phyloP scores from a whole-genome alignment of 2,329 filamentous ascomycete species.

The Nemania serpens region DNA sequence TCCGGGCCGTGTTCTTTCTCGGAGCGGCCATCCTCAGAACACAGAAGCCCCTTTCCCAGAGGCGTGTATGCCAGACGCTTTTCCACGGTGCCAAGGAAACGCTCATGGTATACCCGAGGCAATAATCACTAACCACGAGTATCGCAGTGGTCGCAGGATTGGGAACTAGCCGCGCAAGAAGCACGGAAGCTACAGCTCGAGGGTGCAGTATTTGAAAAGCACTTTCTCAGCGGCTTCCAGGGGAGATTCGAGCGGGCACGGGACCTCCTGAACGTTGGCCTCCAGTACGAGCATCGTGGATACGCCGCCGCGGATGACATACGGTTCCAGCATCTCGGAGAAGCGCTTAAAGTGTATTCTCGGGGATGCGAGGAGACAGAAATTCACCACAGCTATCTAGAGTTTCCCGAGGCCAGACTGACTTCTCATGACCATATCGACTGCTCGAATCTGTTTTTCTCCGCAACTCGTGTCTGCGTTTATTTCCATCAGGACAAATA shows the following conservation, averaged over 20 bases:
- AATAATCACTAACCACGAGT: background rate
- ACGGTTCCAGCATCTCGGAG: conserved; percentile 12
- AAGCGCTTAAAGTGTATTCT: conserved; percentile 17
- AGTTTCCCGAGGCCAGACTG: conserved; percentile 15
- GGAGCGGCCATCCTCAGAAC: background rate
- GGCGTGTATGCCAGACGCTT: background rate
- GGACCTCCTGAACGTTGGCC: conserved; percentile 17
- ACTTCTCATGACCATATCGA: conserved; percentile 25
- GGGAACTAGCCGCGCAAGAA: conserved; percentile 18
- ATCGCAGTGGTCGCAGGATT: conserved; percentile 14
- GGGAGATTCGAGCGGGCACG: conserved; percentile 17
- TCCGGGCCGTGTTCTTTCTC: background rate
- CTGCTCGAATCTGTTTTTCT: conserved; percentile 24
- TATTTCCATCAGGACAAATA: conserved; percentile 12
- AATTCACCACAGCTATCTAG: conserved; percentile 15
- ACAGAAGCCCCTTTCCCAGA: background rate
- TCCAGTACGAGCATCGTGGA: conserved; percentile 22
- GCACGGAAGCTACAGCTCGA: conserved; percentile 9
- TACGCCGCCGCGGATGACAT: conserved; percentile 5
- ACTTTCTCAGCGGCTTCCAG: background rate
- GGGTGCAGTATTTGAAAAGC: conserved; percentile 12
- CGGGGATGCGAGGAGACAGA: conserved; percentile 20
- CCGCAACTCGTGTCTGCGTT: conserved; percentile 18
- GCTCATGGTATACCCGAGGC: background rate
- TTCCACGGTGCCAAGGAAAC: background rate